A percentile compares a stretch with the other conserved stretches of the same genome.
phyloP scores from a whole-genome alignment of 768 basidiomycete species.

The Lyophyllum decastes region DNA sequence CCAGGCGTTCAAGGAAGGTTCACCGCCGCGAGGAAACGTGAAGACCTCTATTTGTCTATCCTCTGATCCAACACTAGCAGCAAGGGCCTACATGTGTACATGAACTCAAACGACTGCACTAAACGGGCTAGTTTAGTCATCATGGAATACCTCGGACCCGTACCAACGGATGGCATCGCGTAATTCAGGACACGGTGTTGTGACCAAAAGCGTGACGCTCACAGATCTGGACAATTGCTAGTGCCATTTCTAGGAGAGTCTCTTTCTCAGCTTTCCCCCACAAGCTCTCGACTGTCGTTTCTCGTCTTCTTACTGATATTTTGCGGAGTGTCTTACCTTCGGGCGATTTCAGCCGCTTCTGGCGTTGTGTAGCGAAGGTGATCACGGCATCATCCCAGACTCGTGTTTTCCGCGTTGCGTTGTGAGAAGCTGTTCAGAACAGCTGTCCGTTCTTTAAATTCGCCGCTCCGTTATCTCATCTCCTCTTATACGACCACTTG shows the following conservation, averaged over 20 bases:
- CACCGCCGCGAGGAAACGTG: no score
- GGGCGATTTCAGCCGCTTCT: conserved; percentile 6
- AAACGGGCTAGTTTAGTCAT: neutral
- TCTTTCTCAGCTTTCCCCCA: neutral
- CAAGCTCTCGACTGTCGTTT: neutral
- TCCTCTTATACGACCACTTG: neutral
- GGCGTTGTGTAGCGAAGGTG: conserved; percentile 5
- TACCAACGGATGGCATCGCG: neutral
- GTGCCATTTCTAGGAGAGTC: neutral
- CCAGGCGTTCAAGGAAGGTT: no score
- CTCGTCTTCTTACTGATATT: neutral
- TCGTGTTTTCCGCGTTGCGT: conserved; percentile 21
- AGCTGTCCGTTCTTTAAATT: neutral
- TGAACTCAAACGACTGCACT: neutral
- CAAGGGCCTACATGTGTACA: no score
- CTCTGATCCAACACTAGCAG: no score
- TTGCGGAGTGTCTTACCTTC: conserved; percentile 1
- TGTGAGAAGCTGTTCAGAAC: conserved; percentile 8
- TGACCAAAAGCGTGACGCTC: neutral
- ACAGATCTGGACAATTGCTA: neutral
- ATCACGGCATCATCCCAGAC: conserved; percentile 6
- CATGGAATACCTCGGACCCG: no score
- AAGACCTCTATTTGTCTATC: no score
- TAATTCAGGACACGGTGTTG: neutral
- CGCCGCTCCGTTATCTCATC: neutral